Evolutionary conservation across 2,329 filamentous ascomycete genomes (phyloP).

Genomic region (Graphiopsis chlorocephala): DNA sequence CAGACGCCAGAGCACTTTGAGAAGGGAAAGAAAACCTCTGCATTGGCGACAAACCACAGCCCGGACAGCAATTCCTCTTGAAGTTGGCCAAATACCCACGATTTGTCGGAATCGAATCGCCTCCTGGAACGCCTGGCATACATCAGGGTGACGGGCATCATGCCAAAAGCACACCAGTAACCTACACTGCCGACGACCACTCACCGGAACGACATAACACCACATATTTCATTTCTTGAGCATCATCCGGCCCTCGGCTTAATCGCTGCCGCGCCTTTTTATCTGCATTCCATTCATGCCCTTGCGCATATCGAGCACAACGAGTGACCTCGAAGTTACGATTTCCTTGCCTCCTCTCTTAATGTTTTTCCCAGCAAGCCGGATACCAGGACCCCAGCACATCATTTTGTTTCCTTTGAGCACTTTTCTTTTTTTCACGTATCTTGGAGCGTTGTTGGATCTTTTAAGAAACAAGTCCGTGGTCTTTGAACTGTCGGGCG

Average conservation of each 20-base stretch:
- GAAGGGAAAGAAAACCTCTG: constrained; percentile 26
- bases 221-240: neutral
- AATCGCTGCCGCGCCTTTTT: neutral
- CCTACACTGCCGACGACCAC: neutral
- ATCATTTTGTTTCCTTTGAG: neutral
- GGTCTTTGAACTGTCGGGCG: neutral
- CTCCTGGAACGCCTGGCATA: neutral
- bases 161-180: neutral
- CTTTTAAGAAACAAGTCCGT: neutral
- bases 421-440: neutral
- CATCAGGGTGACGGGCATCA: neutral
- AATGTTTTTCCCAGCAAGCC: neutral
- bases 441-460: neutral
- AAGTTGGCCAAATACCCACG: neutral
- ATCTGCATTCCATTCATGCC: neutral
- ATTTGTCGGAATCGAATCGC: neutral
- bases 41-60: constrained; percentile 1
- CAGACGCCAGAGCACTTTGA: constrained; percentile 46
- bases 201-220: neutral
- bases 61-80: constrained; percentile 7
- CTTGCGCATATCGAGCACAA: constrained; percentile 13
- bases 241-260: neutral
- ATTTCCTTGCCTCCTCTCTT: neutral
- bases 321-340: neutral
- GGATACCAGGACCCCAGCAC: constrained; percentile 15